Evolutionary conservation across 352 stramenopile species (phyloP), one percentile per base, ranked within the genome.

Genomic region (Globisporangium spinosum): DNA sequence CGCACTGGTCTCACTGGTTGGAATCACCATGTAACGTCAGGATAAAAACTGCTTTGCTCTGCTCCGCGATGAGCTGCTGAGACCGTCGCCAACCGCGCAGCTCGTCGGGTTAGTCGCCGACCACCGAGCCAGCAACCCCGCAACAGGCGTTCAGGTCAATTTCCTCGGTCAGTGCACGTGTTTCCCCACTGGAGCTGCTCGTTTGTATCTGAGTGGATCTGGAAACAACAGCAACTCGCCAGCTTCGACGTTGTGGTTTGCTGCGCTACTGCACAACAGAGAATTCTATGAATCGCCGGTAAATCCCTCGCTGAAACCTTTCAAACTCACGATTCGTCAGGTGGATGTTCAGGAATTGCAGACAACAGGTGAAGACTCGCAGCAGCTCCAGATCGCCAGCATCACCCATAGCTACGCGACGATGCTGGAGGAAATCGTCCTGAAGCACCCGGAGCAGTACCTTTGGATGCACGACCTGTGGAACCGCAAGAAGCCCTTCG

Each of bases 391-490:
- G 9, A 65, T 55, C 7, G 56, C 65, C 17, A 53, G 29, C 7
- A 51, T 86, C 35, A 80, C 72, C 15, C 76, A 86, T 59, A 71
- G 59, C 38, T 89, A 83, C 61, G 79, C 81, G 0, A 51, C 29
- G 1, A 63, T 71, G 38, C 64, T 89, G 47, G 78, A 85, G 43
- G 63, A 71, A 20, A 38, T 80, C 7, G 67, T 87, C 5, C 57
- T 35, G 1, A 49, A 70, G 10, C 54, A 78, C 29, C 73, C 79
- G 2, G 72, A 64, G 49, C 81, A 89, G 66, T 87, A 89, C 45
- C 64, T 87, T 15, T 89, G 80, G 81, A 77, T 87, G 49, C 79
- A 86, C 58, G 68, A 87, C 54, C 69, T 89, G 17, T 89, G 80
- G 77, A 73, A 53, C 27, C 59, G 62, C 17, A 69, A 65, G 59